phyloP scores from a whole-genome alignment of 169 alveolate genomes.

The Eimeria maxima region DNA sequence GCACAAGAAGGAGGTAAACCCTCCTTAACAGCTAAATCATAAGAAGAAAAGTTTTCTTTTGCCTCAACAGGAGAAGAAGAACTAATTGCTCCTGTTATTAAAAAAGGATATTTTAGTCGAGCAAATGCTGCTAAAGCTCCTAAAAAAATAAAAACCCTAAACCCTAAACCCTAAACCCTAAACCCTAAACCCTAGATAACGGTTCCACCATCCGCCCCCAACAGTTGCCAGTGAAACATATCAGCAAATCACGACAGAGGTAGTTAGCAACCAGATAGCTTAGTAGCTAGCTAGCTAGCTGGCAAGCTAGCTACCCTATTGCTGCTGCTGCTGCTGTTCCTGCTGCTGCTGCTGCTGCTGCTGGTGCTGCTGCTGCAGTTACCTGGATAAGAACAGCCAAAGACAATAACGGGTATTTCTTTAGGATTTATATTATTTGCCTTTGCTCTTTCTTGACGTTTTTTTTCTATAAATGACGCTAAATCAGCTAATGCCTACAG shows the following conservation, averaged over 20 bases:
- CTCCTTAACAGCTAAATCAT: neutral
- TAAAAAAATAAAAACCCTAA: neutral
- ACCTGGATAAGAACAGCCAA: neutral
- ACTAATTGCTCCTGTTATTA: neutral
- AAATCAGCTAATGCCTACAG: neutral
- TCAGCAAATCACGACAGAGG: no score
- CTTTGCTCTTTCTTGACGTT: neutral
- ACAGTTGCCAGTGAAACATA: no score
- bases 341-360: no score
- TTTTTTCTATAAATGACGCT: neutral
- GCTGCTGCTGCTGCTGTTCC: no score
- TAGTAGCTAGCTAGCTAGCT: no score
- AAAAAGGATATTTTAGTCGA: neutral
- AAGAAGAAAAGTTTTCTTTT: neutral
- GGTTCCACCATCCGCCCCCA: neutral
- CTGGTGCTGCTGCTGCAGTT: neutral
- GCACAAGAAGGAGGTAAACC: neutral
- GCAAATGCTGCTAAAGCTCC: neutral
- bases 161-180: neutral
- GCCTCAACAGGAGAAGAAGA: neutral
- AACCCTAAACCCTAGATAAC: neutral
- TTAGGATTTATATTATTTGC: neutral
- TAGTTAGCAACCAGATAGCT: no score
- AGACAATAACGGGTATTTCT: neutral
- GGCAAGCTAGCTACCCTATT: no score